phyloP scores from a whole-genome alignment of 2,329 filamentous ascomycete genomes.

The Scorias spongiosa region DNA sequence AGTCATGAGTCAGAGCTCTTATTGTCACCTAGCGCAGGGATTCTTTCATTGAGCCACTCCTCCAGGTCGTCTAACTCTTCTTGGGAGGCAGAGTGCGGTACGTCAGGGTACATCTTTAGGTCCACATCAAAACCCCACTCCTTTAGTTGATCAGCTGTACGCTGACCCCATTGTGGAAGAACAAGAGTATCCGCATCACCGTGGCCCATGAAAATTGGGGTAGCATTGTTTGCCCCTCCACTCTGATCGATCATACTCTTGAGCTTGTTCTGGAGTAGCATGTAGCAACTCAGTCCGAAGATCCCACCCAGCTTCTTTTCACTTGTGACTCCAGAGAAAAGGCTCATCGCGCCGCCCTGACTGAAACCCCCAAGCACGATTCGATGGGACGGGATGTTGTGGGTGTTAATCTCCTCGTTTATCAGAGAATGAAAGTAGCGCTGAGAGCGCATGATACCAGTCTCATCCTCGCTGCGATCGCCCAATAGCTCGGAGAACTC shows the following conservation, averaged over 20 bases:
- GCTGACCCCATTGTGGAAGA: slow-evolving; percentile 49
- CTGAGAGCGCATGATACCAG: slow-evolving; percentile 57
- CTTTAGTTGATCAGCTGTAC: slow-evolving; percentile 52
- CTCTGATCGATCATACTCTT: slow-evolving; percentile 40
- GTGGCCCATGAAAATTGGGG: slow-evolving; percentile 78
- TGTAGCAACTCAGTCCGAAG: slow-evolving; percentile 69
- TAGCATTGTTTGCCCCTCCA: slow-evolving; percentile 35
- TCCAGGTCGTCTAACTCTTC: slow-evolving; percentile 75
- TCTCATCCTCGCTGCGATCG: slow-evolving; percentile 45
- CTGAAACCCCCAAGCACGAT: slow-evolving; percentile 79
- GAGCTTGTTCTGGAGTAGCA: slow-evolving; percentile 54
- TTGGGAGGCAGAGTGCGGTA: slow-evolving; percentile 61
- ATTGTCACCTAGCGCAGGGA: slow-evolving; percentile 33
- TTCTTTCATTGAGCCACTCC: slow-evolving; percentile 38
- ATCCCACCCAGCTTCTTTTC: slow-evolving; percentile 70
- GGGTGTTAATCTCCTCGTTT: slow-evolving; percentile 57
- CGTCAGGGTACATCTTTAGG: slow-evolving; percentile 61
- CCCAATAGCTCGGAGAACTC: slow-evolving; percentile 32
- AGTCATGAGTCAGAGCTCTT: slow-evolving; percentile 12
- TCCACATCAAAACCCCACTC: slow-evolving; percentile 57
- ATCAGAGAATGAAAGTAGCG: slow-evolving; percentile 68
- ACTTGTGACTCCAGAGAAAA: slow-evolving; percentile 65
- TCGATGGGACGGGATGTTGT: slow-evolving; percentile 62
- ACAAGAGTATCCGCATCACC: slow-evolving; percentile 67
- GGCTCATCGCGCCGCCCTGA: slow-evolving; percentile 73